These are phyloP conservation scores for Elsinoe fawcettii DNA, from an alignment of 2,329 filamentous ascomycete species.

Conservation along the genomic window DNA sequence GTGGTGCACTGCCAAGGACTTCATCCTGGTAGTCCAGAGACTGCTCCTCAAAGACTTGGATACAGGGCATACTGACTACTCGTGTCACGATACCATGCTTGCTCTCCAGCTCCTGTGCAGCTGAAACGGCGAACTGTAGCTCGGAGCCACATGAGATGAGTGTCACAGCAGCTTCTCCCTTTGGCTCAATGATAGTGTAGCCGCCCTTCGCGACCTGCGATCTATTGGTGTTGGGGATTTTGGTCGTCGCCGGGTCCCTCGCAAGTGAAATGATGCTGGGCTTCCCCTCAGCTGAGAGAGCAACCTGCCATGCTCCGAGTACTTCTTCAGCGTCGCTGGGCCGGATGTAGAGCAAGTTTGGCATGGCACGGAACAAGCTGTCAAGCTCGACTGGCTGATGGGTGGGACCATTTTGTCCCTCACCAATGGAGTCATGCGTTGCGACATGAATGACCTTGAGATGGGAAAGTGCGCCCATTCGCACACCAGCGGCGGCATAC, in stretches of 20 bases:
- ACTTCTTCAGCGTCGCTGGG: conserved; percentile 53
- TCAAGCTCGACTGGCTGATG: conserved; percentile 55
- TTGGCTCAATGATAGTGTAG: conserved; percentile 28
- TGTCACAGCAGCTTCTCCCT: conserved; percentile 28
- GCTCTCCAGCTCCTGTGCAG: conserved; percentile 27
- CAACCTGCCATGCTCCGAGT: conserved; percentile 47
- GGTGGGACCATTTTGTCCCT: conserved; percentile 54
- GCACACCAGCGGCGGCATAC: conserved; percentile 50
- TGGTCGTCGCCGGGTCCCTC: conserved; percentile 33
- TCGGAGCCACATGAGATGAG: conserved; percentile 40
- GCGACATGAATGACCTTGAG: conserved; percentile 53
- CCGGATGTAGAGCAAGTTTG: conserved; percentile 53
- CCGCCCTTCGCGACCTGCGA: conserved; percentile 27
- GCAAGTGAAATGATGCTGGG: conserved; percentile 45
- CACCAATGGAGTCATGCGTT: conserved; percentile 55
- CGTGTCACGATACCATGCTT: conserved; percentile 32
- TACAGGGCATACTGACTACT: conserved; percentile 40
- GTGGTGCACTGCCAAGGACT: background rate
- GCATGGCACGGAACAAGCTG: conserved; percentile 54
- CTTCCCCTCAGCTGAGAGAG: conserved; percentile 37
- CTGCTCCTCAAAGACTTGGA: conserved; percentile 39
- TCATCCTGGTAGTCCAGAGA: conserved; percentile 29
- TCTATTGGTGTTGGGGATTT: conserved; percentile 26
- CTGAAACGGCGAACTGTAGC: conserved; percentile 35
- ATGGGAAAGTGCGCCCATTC: conserved; percentile 52